phyloP scores from a whole-genome alignment of 768 basidiomycete species.

The Tricholoma saponaceum region DNA sequence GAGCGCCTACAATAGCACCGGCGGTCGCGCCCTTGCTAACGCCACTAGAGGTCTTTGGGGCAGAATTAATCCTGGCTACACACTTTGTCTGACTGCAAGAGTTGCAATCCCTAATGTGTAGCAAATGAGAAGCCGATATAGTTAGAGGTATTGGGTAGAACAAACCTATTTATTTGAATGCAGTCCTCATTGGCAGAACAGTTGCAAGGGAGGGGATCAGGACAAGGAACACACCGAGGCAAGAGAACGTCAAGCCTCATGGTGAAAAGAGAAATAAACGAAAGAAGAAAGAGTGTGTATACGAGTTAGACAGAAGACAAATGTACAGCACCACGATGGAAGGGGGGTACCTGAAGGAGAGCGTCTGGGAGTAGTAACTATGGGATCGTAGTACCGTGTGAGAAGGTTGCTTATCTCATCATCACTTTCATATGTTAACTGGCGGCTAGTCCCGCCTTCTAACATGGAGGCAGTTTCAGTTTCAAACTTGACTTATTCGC shows the following conservation, averaged over 20 bases:
- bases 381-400: constrained; percentile 1
- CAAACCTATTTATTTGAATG: constrained; percentile 56
- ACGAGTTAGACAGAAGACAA: constrained; percentile 17
- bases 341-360: constrained; percentile 11
- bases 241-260: constrained; percentile 37
- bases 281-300: constrained; percentile 26
- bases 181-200: constrained; percentile 57
- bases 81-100: constrained; percentile 54
- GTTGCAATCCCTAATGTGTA: constrained; percentile 47
- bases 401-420: constrained; percentile 11
- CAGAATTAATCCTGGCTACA: constrained; percentile 25
- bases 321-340: constrained; percentile 8
- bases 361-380: neutral
- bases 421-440: neutral
- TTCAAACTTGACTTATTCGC: constrained; percentile 53
- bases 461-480: constrained; percentile 36
- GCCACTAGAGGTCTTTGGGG: constrained; percentile 29
- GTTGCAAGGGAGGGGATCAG: constrained; percentile 43
- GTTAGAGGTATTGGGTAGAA: constrained; percentile 7
- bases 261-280: constrained; percentile 2
- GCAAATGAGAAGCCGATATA: constrained; percentile 4
- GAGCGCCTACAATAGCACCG: constrained; percentile 63
- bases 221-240: constrained; percentile 49
- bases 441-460: constrained; percentile 1
- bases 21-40: constrained; percentile 69